Conservation (phyloP, 331 rosid species). For the Stylosanthes scabra region DNA sequence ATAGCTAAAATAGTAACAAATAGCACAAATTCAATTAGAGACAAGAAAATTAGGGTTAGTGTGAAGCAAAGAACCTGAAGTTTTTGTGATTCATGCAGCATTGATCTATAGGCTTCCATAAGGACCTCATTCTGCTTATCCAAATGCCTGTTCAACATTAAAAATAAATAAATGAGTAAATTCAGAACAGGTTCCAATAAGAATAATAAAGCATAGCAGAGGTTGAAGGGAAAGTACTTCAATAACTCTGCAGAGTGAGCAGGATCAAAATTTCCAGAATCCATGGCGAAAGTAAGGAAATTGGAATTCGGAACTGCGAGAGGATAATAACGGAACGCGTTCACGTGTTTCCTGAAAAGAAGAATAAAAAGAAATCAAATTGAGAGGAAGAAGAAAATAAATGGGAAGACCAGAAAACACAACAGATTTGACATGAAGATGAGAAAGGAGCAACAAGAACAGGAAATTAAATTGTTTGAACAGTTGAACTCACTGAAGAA, state of each 20-base stretch:
- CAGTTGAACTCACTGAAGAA: too few relatives aligned
- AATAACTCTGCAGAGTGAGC: conserved; percentile 24
- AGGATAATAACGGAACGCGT: too few relatives aligned
- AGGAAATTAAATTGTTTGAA: too few relatives aligned
- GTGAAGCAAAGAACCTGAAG: conserved; percentile 27
- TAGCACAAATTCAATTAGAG: background rate
- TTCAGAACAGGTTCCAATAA: background rate
- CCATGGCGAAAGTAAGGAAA: conserved; percentile 7
- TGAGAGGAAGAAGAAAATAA: too few relatives aligned
- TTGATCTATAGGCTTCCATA: conserved; percentile 10
- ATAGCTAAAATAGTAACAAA: background rate
- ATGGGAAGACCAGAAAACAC: too few relatives aligned
- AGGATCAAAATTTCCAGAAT: conserved; percentile 18
- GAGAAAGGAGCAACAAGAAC: too few relatives aligned
- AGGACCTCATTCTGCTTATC: conserved; percentile 36
- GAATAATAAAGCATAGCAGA: background rate
- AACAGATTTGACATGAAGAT: too few relatives aligned
- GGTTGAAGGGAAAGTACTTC: conserved; percentile 24
- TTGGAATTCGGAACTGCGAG: too few relatives aligned
- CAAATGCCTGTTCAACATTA: conserved; percentile 27
- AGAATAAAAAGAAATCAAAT: too few relatives aligned
- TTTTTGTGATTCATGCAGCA: conserved; percentile 25
- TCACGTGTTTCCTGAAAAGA: too few relatives aligned
- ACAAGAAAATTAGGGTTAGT: background rate
- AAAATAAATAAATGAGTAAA: too few relatives aligned